Base-by-base conservation (phyloP, 306 rosid species). In the Trifolium fragiferum region DNA sequence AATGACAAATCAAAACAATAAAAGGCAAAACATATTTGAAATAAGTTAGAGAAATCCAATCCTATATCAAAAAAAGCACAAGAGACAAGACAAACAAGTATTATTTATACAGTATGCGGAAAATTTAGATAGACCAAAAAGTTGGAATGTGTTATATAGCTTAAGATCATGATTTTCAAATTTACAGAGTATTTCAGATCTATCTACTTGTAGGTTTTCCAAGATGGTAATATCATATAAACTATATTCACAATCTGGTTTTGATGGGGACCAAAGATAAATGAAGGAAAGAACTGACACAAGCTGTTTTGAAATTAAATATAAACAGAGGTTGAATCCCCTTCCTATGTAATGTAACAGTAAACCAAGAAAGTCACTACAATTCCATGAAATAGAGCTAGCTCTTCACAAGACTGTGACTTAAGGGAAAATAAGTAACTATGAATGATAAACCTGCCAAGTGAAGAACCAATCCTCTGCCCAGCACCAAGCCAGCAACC, bases 51-150 rank as follows among this genome's bases (percentile, higher is more conserved):
- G n/a, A 61, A 73, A 37, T 74, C 68, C 47, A 18, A 44, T 47
- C 43, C 7, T 65, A 74, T 8, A 77, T 72, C 49, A 64, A 23
- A 18, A 43, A 33, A 63, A 14, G 15, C 21, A 18, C 46, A 71
- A 46, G 44, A 33, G 16, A 18, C 46, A 71, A 46, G 44, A 33
- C 30, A 41, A 73, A 51, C 21, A 51, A 19, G 38, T 30, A 76
- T 58, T 40, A 54, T 58, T 58, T 25, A 59, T 55, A 30, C 18
- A n/a, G 27, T 18, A 72, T 7, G 10, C 8, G 35, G 58, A 54
- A 57, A 64, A 18, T 70, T 20, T 74, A 57, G 67, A 77, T 60
- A 66, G 27, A 71, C 40, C 59, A 66, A 68, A 71, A 7, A 16
- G 40, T 2, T 72, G 63, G 64, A 68, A 60, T 53, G 74, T 41